A percentile compares a stretch with the other conserved stretches of the same genome.
These are phyloP conservation scores for Lentinula edodes DNA, from an alignment of 768 basidiomycete species.

Conservation along the genomic window DNA sequence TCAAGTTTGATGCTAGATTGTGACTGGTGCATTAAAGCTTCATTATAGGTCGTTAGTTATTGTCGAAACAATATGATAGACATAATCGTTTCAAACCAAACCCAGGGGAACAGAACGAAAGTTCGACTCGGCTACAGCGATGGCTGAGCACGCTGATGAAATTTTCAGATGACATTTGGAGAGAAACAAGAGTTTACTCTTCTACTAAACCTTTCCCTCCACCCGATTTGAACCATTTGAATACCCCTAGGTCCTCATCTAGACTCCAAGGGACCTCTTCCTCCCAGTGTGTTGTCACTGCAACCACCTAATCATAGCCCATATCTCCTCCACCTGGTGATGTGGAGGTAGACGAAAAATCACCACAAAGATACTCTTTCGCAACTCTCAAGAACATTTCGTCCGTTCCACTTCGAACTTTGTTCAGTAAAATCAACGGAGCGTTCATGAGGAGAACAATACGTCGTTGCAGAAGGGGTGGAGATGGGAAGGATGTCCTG, in stretches of 20 bases:
- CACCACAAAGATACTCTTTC: slow-evolving; percentile 52
- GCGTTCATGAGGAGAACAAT: slow-evolving; percentile 83
- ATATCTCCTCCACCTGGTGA: slow-evolving; percentile 32
- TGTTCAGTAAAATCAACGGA: slow-evolving; percentile 81
- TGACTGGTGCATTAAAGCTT: slow-evolving; percentile 34
- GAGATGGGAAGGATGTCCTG: slow-evolving; percentile 48
- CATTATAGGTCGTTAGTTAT: slow-evolving; percentile 44
- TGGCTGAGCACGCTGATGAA: too few species aligned
- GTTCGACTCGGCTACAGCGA: slow-evolving; percentile 15
- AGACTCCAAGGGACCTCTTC: slow-evolving; percentile 83
- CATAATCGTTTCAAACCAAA: slow-evolving; percentile 19
- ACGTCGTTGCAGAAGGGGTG: slow-evolving; percentile 72
- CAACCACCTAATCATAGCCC: slow-evolving; percentile 59
- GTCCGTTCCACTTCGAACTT: slow-evolving; percentile 93
- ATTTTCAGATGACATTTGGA: too few species aligned
- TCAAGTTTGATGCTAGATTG: not conserved
- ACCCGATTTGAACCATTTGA: slow-evolving; percentile 31
- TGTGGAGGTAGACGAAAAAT: slow-evolving; percentile 17
- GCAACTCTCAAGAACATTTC: slow-evolving; percentile 66
- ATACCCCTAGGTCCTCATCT: slow-evolving; percentile 35
- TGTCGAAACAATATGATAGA: slow-evolving; percentile 53
- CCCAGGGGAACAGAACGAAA: slow-evolving; percentile 42
- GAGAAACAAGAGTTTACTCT: not conserved
- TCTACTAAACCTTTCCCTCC: slow-evolving; percentile 20
- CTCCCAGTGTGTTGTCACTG: slow-evolving; percentile 88